Evolutionary conservation across 495 filamentous ascomycete species (phyloP), one percentile per base, ranked within the genome.

Genomic region (Hypoxylon fragiforme): DNA sequence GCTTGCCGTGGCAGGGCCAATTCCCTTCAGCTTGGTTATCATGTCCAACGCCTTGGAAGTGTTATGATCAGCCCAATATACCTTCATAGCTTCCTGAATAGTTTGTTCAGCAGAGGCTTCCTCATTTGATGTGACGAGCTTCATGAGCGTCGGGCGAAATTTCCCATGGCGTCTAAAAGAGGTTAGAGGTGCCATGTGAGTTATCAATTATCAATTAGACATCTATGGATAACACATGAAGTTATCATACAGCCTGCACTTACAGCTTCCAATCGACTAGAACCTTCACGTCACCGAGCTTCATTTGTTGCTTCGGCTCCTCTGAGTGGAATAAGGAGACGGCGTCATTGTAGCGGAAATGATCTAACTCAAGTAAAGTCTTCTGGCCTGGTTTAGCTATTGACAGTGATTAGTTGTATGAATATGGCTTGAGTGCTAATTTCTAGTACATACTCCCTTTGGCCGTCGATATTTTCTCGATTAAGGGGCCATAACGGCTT

Each of bases 251-350:
- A 22, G 41, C 3, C 38, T 32, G 26, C n/a, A 77, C 84, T 64
- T 76, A 90, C 86, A 88, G 69, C 71, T 91, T 92, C 88, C 88
- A 92, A 47, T 87, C 81, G 41, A 90, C 80, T n/a, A 90, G 65
- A 19, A 51, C 66, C 49, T 76, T 73, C 32, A 81, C 69, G 28
- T 79, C 68, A 2, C 74, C 68, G 9, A 73, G 60, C 6, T 44
- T 66, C 70, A 77, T 77, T 9, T 55, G 31, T 9, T 35, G 50
- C 9, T 45, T 63, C 20, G 53, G 34, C 26, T 55, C 51, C 7
- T 65, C 54, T 40, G 69, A 54, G 5, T 62, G 66, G 56, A 76
- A 80, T 6, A 38, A n/a, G 7, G 54, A 60, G 20, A 72, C 61
- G 18, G 75, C 74, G 39, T 70, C 66, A n/a, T 59, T 56, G 43